Percentiles rank a stretch among this genome's conserved stretches.
Conservation (phyloP, 1,284 basidiomycete species). For the Trametes polyzona region DNA sequence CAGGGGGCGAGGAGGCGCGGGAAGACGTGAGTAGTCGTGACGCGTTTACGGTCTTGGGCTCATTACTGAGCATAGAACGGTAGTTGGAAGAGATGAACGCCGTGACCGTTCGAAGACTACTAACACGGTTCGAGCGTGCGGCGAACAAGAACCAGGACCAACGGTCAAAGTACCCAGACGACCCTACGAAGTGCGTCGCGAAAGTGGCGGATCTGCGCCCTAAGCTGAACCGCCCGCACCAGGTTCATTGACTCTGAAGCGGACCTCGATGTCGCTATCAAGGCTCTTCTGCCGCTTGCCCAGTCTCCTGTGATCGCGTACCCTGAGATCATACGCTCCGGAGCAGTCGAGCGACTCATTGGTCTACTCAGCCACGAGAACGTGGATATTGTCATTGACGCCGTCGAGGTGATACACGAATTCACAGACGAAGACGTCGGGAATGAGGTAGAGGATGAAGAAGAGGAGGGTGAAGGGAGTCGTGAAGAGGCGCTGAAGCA, state of each 20-base stretch:
- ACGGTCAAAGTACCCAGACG: slow-evolving; percentile 87
- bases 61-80: slow-evolving; percentile 35
- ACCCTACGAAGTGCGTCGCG: slow-evolving; percentile 80
- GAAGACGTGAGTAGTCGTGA: slow-evolving; percentile 60
- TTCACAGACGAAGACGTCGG: slow-evolving; percentile 96
- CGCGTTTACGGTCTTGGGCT: slow-evolving; percentile 18
- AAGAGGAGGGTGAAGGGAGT: slow-evolving; percentile 66
- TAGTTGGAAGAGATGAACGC: slow-evolving; percentile 72
- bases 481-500: slow-evolving; percentile 72
- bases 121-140: slow-evolving; percentile 85
- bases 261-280: slow-evolving; percentile 87
- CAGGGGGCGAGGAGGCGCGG: slow-evolving; percentile 62
- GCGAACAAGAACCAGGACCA: slow-evolving; percentile 95
- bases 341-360: slow-evolving; percentile 70
- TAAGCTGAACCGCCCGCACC: slow-evolving; percentile 2
- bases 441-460: slow-evolving; percentile 71
- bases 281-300: slow-evolving; percentile 87
- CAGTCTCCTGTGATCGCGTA: slow-evolving; percentile 87
- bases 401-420: slow-evolving; percentile 91
- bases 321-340: slow-evolving; percentile 84
- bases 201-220: not conserved
- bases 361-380: slow-evolving; percentile 93
- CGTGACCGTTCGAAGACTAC: slow-evolving; percentile 71
- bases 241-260: slow-evolving; percentile 99
- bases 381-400: slow-evolving; percentile 91